Percentiles rank a stretch among this genome's conserved stretches.
These are phyloP conservation scores for Termitomyces sp. DNA, from an alignment of 768 basidiomycete species.

Conservation along the genomic window DNA sequence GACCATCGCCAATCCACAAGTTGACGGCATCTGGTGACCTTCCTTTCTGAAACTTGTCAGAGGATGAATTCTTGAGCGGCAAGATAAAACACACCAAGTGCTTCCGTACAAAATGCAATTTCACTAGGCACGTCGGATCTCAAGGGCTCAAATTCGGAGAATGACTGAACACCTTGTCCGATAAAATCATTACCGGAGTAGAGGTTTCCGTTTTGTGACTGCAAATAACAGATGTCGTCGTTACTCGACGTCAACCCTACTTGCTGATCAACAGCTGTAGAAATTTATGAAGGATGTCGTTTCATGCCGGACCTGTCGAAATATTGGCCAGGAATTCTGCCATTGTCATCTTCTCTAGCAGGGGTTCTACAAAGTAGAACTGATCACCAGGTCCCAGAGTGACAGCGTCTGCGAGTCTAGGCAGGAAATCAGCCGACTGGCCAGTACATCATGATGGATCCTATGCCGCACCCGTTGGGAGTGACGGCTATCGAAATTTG, in stretches of 20 bases:
- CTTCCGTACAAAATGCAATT: slow-evolving; percentile 72
- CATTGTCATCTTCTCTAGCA: slow-evolving; percentile 67
- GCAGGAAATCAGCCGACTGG: slow-evolving; percentile 9
- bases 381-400: slow-evolving; percentile 46
- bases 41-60: slow-evolving; percentile 31
- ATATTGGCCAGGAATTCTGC: slow-evolving; percentile 41
- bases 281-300: background rate
- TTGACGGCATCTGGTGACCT: slow-evolving; percentile 84
- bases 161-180: slow-evolving; percentile 19
- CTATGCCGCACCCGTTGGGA: slow-evolving; percentile 65
- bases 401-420: slow-evolving; percentile 76
- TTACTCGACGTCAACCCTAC: slow-evolving; percentile 5
- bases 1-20: slow-evolving; percentile 82
- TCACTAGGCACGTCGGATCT: slow-evolving; percentile 66
- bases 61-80: background rate
- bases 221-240: slow-evolving; percentile 63
- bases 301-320: slow-evolving; percentile 23
- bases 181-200: slow-evolving; percentile 47
- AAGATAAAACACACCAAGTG: slow-evolving; percentile 54
- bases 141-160: slow-evolving; percentile 61
- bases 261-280: background rate
- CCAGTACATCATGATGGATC: background rate
- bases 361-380: slow-evolving; percentile 76
- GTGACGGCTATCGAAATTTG: slow-evolving; percentile 75
- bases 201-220: slow-evolving; percentile 91